Evolutionary conservation across 768 basidiomycete genomes (phyloP).

Genomic region (Suillus paluster): DNA sequence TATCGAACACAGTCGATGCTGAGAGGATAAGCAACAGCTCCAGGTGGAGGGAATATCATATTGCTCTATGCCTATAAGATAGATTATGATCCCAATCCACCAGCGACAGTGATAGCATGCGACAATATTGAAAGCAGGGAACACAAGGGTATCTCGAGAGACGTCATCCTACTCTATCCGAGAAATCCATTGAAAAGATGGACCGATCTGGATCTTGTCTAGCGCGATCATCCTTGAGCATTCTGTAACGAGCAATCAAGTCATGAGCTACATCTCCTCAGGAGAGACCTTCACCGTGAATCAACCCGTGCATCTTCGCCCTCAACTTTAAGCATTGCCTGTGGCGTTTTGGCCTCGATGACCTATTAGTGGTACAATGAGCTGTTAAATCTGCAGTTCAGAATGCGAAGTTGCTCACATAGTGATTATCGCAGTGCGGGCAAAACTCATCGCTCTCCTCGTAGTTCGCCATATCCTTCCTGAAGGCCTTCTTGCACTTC

Average conservation of each 20-base stretch:
- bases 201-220: slow-evolving; percentile 56
- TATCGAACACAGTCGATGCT: not conserved
- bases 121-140: not conserved
- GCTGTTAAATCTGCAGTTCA: not conserved
- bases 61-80: no score
- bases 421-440: slow-evolving; percentile 98
- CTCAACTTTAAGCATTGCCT: slow-evolving; percentile 84
- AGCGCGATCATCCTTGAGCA: slow-evolving; percentile 88
- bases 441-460: slow-evolving; percentile 99
- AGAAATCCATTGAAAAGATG: slow-evolving; percentile 50
- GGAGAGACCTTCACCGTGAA: slow-evolving; percentile 61
- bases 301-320: slow-evolving; percentile 92
- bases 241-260: slow-evolving; percentile 46
- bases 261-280: not conserved
- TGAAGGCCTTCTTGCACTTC: slow-evolving; percentile 93
- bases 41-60: no score
- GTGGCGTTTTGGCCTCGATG: slow-evolving; percentile 89
- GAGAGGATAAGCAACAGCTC: not conserved
- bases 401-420: slow-evolving; percentile 59
- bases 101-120: slow-evolving; percentile 1
- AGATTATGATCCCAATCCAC: not conserved
- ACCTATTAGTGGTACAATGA: slow-evolving; percentile 53
- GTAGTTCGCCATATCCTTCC: slow-evolving; percentile 90
- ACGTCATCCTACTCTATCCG: slow-evolving; percentile 46
- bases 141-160: not conserved